Conservation (phyloP, 306 rosid species). For the Senna tora region DNA sequence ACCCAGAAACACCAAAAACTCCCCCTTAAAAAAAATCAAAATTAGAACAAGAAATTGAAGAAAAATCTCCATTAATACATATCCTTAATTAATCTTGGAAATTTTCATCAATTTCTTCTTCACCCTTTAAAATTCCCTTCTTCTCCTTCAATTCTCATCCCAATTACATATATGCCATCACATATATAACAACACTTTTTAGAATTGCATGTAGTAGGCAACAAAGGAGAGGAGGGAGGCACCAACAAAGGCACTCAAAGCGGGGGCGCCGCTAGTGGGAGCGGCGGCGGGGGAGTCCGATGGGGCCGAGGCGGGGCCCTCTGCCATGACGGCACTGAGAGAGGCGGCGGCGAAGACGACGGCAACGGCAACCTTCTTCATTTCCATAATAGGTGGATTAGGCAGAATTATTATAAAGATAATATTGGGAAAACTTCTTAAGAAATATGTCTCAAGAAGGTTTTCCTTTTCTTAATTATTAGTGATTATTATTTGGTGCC, state of each 20-base stretch:
- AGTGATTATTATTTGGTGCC: no score
- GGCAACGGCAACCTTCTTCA: conserved; percentile 56
- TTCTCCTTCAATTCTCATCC: background rate
- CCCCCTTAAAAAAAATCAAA: background rate
- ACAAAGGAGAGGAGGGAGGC: conserved; percentile 51
- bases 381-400: conserved; percentile 40
- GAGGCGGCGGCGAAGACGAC: conserved; percentile 50
- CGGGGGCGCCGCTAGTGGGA: conserved; percentile 40
- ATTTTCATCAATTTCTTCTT: background rate
- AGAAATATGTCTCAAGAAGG: no score
- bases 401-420: no score
- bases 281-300: background rate
- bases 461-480: no score
- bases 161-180: background rate
- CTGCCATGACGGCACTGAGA: conserved; percentile 44
- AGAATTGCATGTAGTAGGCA: conserved; percentile 45
- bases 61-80: background rate
- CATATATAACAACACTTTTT: background rate
- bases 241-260: conserved; percentile 44
- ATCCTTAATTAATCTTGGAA: no score
- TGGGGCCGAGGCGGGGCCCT: background rate
- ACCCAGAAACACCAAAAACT: background rate
- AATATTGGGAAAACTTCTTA: no score
- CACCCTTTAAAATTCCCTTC: background rate
- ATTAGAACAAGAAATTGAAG: background rate